Conservation (phyloP, 345 rosid genomes). For the Salix koriyanagi region DNA sequence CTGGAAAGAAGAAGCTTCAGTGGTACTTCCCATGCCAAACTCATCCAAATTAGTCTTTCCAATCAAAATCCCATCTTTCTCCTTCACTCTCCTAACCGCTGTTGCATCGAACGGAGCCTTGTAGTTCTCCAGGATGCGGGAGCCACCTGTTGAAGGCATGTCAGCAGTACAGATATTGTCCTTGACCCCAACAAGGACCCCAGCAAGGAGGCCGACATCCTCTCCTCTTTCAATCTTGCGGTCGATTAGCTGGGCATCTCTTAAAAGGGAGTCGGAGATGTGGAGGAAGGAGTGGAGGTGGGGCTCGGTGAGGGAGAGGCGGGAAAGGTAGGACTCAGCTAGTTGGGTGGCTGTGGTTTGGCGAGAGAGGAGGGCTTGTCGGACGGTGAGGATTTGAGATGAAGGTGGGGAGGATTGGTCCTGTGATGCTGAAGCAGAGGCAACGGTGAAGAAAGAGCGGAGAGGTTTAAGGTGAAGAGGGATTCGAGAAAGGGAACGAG, state of each 20-base stretch:
- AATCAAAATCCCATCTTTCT: slow-evolving; percentile 64
- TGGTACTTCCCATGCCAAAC: slow-evolving; percentile 91
- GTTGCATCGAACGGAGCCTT: slow-evolving; percentile 82
- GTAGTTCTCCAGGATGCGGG: slow-evolving; percentile 65
- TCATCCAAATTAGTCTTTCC: slow-evolving; percentile 95
- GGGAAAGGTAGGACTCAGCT: slow-evolving; percentile 63
- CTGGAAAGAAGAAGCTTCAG: slow-evolving; percentile 84
- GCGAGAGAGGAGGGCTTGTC: slow-evolving; percentile 71
- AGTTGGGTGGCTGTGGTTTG: slow-evolving; percentile 55
- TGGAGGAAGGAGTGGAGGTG: slow-evolving; percentile 76
- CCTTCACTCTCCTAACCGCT: slow-evolving; percentile 59
- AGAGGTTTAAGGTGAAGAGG: slow-evolving; percentile 24
- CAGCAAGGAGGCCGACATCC: slow-evolving; percentile 69
- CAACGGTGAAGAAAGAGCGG: slow-evolving; percentile 16
- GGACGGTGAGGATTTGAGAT: slow-evolving; percentile 67
- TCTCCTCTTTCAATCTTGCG: slow-evolving; percentile 46
- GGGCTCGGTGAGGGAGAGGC: slow-evolving; percentile 66
- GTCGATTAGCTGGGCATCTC: slow-evolving; percentile 54
- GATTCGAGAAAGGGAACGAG: slow-evolving; percentile 36
- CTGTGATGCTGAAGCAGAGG: slow-evolving; percentile 11
- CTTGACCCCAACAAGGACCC: slow-evolving; percentile 72
- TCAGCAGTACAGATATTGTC: slow-evolving; percentile 82
- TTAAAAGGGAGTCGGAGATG: slow-evolving; percentile 46
- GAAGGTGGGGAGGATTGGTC: slow-evolving; percentile 27
- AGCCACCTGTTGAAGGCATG: slow-evolving; percentile 88